Conservation (phyloP, 2,329 filamentous ascomycete genomes). For the Verticillium albo-atrum region DNA sequence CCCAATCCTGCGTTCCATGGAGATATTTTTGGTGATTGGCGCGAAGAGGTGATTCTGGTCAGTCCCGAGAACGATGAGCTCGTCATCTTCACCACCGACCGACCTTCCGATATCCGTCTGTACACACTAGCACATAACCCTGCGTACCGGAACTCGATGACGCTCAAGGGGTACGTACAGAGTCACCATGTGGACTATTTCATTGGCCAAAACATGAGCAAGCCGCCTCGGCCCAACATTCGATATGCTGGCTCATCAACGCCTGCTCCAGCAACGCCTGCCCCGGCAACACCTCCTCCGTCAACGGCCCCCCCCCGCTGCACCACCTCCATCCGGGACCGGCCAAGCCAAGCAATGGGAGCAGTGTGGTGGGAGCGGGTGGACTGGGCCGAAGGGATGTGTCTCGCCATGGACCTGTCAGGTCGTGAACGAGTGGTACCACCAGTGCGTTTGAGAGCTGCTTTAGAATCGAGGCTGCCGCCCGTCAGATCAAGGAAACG, state of each 20-base stretch:
- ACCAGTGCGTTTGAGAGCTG: conserved; percentile 11
- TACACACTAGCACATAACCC: conserved; percentile 19
- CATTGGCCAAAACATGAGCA: conserved; percentile 12
- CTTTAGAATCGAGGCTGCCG: background rate
- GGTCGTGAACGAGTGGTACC: conserved; percentile 15
- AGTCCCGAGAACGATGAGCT: conserved; percentile 12
- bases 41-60: conserved; percentile 15
- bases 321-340: background rate
- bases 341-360: conserved; percentile 10
- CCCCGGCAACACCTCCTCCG: background rate
- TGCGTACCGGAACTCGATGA: conserved; percentile 18
- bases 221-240: conserved; percentile 9
- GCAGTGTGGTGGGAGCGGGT: conserved; percentile 16
- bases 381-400: conserved; percentile 16
- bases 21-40: conserved; percentile 17
- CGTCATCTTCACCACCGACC: conserved; percentile 16
- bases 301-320: background rate
- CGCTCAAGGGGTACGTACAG: conserved; percentile 17
- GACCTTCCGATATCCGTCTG: conserved; percentile 12
- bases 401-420: conserved; percentile 13
- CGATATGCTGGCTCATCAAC: conserved; percentile 1
- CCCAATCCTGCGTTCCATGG: conserved; percentile 13
- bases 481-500: no score
- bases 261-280: background rate
- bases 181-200: conserved; percentile 17